Evolutionary conservation across 495 filamentous ascomycete species (phyloP), one percentile per base, ranked within the genome.

Genomic region (Neohortaea acidophila): DNA sequence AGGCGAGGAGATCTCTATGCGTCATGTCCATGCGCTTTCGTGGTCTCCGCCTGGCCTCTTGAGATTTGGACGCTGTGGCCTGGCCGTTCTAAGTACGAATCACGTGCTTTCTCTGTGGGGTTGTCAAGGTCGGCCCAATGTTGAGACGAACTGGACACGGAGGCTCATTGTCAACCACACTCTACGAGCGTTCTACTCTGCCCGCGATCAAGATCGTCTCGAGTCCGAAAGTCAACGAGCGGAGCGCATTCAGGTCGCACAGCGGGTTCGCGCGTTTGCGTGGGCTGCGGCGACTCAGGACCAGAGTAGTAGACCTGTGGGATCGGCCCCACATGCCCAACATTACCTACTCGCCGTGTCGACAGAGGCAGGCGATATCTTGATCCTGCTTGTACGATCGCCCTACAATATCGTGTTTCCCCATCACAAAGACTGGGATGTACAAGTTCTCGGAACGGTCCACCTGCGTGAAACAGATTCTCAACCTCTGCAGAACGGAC

Each of bases 31-130:
- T 20, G 57, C 55, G 9, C 45, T 79, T 19, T 59, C 59, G 13
- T 81, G 77, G 77, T 77, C 73, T 12, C 64, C 75, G 15, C 62
- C 68, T 25, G 75, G 75, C 2, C 49, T 77, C 9, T 72, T 61
- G 24, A 65, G 64, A 45, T 68, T 72, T 52, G 57, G 68, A 39
- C 66, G 73, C 38, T 73, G 60, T 47, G 65, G 69, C 17, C 58
- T 81, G 9, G 69, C 66, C 7, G 66, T 78, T 7, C 54, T 77
- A 38, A 75, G 72, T 11, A 67, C 74, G 4, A 79, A 74, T 51
- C 57, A 56, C 32, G 43, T 58, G 14, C 38, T 61, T 1, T 54
- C 53, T 10, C 37, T 60, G 27, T 57, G 45, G 47, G 45, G 41
- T 18, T 42, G 38, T 0, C 29, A 30, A 18, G 44, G 36, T 19